phyloP scores from a whole-genome alignment of 2,329 filamentous ascomycete genomes.

The Ascomycota sp. region DNA sequence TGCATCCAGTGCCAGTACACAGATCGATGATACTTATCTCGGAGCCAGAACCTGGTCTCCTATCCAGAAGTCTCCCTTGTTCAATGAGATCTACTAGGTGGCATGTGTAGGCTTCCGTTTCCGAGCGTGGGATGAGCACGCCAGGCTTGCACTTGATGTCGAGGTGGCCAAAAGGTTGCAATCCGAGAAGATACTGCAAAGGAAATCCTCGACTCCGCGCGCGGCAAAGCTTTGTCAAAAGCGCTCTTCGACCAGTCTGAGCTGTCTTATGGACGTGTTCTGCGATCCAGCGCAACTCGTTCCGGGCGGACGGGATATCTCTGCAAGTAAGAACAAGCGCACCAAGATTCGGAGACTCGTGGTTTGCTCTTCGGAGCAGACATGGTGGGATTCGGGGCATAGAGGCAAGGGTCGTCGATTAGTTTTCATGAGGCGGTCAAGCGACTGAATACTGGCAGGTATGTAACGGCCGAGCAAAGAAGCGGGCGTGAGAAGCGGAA shows the following conservation, averaged over 20 bases:
- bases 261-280: slow-evolving; percentile 27
- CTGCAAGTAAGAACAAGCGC: slow-evolving; percentile 43
- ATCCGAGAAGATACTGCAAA: slow-evolving; percentile 74
- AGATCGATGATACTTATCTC: slow-evolving; percentile 54
- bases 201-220: slow-evolving; percentile 44
- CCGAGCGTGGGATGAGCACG: slow-evolving; percentile 69
- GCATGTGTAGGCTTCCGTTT: slow-evolving; percentile 49
- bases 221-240: slow-evolving; percentile 21
- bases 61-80: slow-evolving; percentile 3
- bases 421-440: too few relatives aligned
- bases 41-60: slow-evolving; percentile 2
- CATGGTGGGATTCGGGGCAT: slow-evolving; percentile 46
- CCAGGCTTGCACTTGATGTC: slow-evolving; percentile 58
- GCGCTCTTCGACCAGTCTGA: slow-evolving; percentile 3
- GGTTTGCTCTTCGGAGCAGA: slow-evolving; percentile 31
- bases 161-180: slow-evolving; percentile 69
- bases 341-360: slow-evolving; percentile 33
- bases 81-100: slow-evolving; percentile 29
- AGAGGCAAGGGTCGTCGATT: too few relatives aligned
- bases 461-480: too few relatives aligned
- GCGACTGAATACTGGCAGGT: too few relatives aligned
- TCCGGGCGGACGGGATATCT: slow-evolving; percentile 38
- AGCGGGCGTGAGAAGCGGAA: too few relatives aligned
- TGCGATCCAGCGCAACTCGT: slow-evolving; percentile 55
- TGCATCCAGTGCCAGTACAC: slow-evolving; percentile 83